Percentiles rank a stretch among this genome's conserved stretches.
Conservation (phyloP, 805 yeast genomes). For the Ascoidea asiatica region DNA sequence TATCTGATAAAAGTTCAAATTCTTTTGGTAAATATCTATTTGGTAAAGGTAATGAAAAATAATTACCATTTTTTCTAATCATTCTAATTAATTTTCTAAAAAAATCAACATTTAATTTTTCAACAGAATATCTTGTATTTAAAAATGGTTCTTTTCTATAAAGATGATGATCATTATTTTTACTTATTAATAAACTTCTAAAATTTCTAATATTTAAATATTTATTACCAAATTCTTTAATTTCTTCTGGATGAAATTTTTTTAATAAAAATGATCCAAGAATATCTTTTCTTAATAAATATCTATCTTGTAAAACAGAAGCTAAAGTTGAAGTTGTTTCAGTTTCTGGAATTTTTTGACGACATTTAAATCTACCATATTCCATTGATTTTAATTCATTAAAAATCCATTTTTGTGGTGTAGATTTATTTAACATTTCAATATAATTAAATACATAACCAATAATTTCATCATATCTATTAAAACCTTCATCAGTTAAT, state of each 20-base stretch:
- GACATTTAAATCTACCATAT: conserved; percentile 60
- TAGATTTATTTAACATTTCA: conserved; percentile 26
- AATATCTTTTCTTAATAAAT: conserved; percentile 17
- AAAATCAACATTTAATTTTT: conserved; percentile 28
- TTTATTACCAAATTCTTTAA: conserved; percentile 30
- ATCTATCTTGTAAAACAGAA: conserved; percentile 34
- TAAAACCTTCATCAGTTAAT: conserved; percentile 60
- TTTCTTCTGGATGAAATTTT: conserved; percentile 41
- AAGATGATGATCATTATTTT: conserved; percentile 14
- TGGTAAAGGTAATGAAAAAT: conserved; percentile 32
- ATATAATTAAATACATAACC: conserved; percentile 60
- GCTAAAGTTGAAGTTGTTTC: conserved; percentile 52
- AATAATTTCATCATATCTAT: conserved; percentile 47
- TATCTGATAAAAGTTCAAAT: conserved; percentile 33
- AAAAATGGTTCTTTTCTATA: not conserved
- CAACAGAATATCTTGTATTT: conserved; percentile 48
- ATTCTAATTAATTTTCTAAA: conserved; percentile 19
- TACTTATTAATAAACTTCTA: conserved; percentile 41
- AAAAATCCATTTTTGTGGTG: conserved; percentile 57
- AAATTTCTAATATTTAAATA: conserved; percentile 45
- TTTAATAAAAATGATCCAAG: conserved; percentile 13
- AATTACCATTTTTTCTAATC: conserved; percentile 23
- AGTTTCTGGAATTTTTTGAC: conserved; percentile 63
- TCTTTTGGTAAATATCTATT: conserved; percentile 80
- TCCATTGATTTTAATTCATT: conserved; percentile 64